These are phyloP conservation scores for Xylariales sp. DNA, from an alignment of 2,329 filamentous ascomycete genomes.

Conservation along the genomic window DNA sequence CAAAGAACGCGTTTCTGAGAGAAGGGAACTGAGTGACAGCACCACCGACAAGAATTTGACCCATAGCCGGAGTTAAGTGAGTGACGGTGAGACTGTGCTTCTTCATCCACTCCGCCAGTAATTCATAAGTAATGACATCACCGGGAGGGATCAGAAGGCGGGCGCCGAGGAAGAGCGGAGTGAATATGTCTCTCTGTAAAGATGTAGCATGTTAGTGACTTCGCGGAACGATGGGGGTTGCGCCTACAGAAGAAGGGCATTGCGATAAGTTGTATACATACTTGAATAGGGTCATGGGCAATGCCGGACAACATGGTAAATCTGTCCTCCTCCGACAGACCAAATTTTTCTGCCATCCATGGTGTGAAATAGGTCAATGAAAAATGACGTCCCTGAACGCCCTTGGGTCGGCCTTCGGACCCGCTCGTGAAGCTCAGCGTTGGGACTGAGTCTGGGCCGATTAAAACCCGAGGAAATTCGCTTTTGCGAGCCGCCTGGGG, in stretches of 20 bases:
- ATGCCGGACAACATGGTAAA: slow-evolving; percentile 87
- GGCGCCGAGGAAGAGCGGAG: slow-evolving; percentile 80
- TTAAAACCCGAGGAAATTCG: slow-evolving; percentile 59
- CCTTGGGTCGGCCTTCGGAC: slow-evolving; percentile 76
- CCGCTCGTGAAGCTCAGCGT: slow-evolving; percentile 74
- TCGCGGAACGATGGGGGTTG: too few relatives aligned
- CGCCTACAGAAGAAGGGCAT: too few relatives aligned
- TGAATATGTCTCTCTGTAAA: slow-evolving; percentile 87
- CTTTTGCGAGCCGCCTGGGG: slow-evolving; percentile 64
- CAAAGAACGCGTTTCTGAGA: slow-evolving; percentile 80
- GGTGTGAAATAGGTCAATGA: slow-evolving; percentile 81
- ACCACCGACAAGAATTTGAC: slow-evolving; percentile 86
- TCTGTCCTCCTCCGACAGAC: slow-evolving; percentile 63
- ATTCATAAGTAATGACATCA: slow-evolving; percentile 84
- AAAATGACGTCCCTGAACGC: slow-evolving; percentile 83
- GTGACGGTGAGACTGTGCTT: slow-evolving; percentile 71
- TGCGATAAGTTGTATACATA: too few relatives aligned
- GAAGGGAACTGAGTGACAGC: slow-evolving; percentile 72
- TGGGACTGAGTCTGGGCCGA: slow-evolving; percentile 81
- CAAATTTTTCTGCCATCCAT: slow-evolving; percentile 88
- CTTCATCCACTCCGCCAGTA: slow-evolving; percentile 82
- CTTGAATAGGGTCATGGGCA: slow-evolving; percentile 66
- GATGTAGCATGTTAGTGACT: too few relatives aligned
- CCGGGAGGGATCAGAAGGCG: slow-evolving; percentile 72
- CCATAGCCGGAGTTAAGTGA: slow-evolving; percentile 94